These are phyloP conservation scores for Arthrinium phaeospermum DNA, from an alignment of 2,329 filamentous ascomycete genomes.

Conservation along the genomic window DNA sequence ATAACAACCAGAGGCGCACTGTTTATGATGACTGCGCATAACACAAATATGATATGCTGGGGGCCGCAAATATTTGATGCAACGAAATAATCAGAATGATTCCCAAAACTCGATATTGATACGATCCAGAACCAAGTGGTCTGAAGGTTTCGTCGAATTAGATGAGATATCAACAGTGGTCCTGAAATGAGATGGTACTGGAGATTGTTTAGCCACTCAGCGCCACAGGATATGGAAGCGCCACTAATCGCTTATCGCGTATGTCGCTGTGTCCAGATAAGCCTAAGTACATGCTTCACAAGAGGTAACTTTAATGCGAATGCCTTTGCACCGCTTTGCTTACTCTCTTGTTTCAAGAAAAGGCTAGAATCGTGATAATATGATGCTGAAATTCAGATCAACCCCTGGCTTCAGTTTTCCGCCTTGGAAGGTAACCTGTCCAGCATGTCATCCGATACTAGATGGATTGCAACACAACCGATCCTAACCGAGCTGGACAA, in stretches of 20 bases:
- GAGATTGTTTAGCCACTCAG: not conserved
- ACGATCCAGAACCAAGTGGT: not conserved
- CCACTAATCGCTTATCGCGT: constrained; percentile 12
- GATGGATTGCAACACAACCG: not conserved
- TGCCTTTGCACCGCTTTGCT: not conserved
- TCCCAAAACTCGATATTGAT: not conserved
- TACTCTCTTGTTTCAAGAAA: not conserved
- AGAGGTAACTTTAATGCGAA: not conserved
- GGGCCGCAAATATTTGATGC: not conserved
- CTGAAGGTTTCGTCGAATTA: not conserved
- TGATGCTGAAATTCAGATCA: not conserved
- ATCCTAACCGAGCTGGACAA: not conserved
- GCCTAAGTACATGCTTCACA: not conserved
- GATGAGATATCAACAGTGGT: constrained; percentile 15
- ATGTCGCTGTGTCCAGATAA: not conserved
- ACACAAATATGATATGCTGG: not conserved
- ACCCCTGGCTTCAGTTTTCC: too few relatives aligned
- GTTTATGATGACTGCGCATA: not conserved
- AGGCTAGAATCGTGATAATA: not conserved
- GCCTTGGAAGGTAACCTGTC: not conserved
- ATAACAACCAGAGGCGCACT: not conserved
- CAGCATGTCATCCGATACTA: not conserved
- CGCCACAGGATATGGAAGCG: not conserved
- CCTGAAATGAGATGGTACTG: constrained; percentile 13
- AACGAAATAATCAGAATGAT: not conserved